Percentiles rank a stretch among this genome's conserved stretches.
Evolutionary conservation across 2,329 filamentous ascomycete species (phyloP).

Genomic region (Xylariaceae sp.): DNA sequence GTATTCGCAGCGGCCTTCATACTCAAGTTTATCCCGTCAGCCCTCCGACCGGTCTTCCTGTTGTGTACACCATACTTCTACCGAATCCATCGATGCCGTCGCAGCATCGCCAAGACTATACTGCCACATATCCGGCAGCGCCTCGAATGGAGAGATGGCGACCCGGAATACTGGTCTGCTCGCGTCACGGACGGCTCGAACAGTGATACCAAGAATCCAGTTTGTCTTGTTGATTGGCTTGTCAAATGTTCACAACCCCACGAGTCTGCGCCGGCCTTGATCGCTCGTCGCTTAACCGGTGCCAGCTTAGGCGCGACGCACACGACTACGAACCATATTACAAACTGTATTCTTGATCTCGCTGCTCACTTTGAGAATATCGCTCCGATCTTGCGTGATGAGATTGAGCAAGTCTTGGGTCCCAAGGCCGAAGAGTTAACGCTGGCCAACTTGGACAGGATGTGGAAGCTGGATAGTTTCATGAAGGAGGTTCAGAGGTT

Average conservation of each 20-base stretch:
- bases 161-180: constrained; percentile 7
- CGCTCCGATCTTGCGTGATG: constrained; percentile 11
- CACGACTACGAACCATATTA: constrained; percentile 11
- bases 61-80: constrained; percentile 11
- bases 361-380: constrained; percentile 10
- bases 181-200: constrained; percentile 6
- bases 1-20: constrained; percentile 6
- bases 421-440: background rate
- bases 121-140: constrained; percentile 4
- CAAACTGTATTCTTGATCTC: constrained; percentile 10
- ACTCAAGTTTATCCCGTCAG: constrained; percentile 6
- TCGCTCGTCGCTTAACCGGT: constrained; percentile 10
- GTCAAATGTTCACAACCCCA: constrained; percentile 6
- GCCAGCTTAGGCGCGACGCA: constrained; percentile 13
- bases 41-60: constrained; percentile 3
- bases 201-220: too few relatives aligned
- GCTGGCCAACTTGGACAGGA: constrained; percentile 10
- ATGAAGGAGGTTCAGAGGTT: constrained; percentile 14
- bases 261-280: background rate
- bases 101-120: constrained; percentile 4
- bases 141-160: constrained; percentile 5
- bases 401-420: constrained; percentile 9
- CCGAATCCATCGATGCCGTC: constrained; percentile 7
- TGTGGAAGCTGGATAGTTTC: constrained; percentile 17
- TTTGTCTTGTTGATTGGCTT: constrained; percentile 9